A percentile compares a stretch with the other conserved stretches of the same genome.
Conservation (phyloP, 2,329 filamentous ascomycete species). For the Penicillium occitanis region DNA sequence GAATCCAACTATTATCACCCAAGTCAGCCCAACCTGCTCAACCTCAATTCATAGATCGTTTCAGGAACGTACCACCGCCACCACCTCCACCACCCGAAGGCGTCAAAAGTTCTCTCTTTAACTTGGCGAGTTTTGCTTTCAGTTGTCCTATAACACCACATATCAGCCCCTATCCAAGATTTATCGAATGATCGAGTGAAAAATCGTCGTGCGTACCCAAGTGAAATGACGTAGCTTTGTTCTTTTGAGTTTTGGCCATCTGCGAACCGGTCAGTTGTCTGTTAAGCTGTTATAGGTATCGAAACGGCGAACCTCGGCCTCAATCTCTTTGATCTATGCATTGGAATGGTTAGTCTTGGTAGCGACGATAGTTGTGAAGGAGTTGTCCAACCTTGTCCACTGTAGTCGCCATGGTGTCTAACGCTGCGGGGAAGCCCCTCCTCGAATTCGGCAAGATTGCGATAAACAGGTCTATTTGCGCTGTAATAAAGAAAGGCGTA, state of each 20-base stretch:
- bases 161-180: slow-evolving; percentile 5
- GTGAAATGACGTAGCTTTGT: slow-evolving; percentile 92
- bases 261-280: slow-evolving; percentile 39
- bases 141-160: slow-evolving; percentile 62
- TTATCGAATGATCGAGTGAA: not conserved
- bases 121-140: slow-evolving; percentile 96
- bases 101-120: slow-evolving; percentile 92
- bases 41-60: slow-evolving; percentile 17
- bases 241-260: slow-evolving; percentile 97
- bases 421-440: not conserved
- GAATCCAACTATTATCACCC: slow-evolving; percentile 65
- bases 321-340: slow-evolving; percentile 87
- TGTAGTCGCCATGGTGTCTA: slow-evolving; percentile 80
- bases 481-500: not conserved
- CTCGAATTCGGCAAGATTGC: not conserved
- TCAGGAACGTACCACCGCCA: slow-evolving; percentile 63
- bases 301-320: slow-evolving; percentile 72
- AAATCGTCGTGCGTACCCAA: slow-evolving; percentile 56
- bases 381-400: slow-evolving; percentile 76
- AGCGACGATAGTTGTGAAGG: not conserved
- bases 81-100: slow-evolving; percentile 77
- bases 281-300: slow-evolving; percentile 8
- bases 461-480: not conserved
- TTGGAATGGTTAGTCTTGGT: slow-evolving; percentile 12
- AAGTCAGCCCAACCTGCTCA: slow-evolving; percentile 24